Conservation (phyloP, 345 rosid species). For the Lumnitzera racemosa region DNA sequence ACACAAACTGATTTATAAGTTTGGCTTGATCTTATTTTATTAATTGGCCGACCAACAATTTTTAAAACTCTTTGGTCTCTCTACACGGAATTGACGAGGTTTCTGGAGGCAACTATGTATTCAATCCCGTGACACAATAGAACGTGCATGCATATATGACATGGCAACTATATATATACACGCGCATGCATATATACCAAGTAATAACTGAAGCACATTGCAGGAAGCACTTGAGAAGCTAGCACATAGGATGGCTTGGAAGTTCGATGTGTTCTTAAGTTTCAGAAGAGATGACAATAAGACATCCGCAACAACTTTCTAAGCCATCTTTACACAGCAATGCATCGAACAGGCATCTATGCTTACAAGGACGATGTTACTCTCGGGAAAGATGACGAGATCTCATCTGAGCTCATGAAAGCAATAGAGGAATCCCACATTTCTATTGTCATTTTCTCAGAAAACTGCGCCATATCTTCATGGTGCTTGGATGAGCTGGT, state of each 20-base stretch:
- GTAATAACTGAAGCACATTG: too few species aligned
- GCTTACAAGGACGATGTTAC: not conserved
- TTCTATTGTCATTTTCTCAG: not conserved
- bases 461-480: not conserved
- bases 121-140: too few species aligned
- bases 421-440: not conserved
- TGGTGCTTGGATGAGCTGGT: constrained; percentile 5
- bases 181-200: too few species aligned
- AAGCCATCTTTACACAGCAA: constrained; percentile 1
- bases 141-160: too few species aligned
- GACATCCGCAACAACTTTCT: not conserved
- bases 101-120: too few species aligned
- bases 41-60: too few species aligned
- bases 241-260: not conserved
- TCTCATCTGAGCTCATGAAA: not conserved
- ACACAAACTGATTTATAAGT: too few species aligned
- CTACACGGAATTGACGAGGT: too few species aligned
- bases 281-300: not conserved
- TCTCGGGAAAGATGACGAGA: not conserved
- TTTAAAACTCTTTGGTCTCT: too few species aligned
- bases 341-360: not conserved
- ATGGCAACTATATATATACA: too few species aligned
- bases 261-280: constrained; percentile 2
- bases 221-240: too few species aligned
- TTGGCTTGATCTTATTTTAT: too few species aligned